Evolutionary conservation across 495 filamentous ascomycete species (phyloP), one percentile per base, ranked within the genome.

Genomic region (Trichodelitschia bisporula): DNA sequence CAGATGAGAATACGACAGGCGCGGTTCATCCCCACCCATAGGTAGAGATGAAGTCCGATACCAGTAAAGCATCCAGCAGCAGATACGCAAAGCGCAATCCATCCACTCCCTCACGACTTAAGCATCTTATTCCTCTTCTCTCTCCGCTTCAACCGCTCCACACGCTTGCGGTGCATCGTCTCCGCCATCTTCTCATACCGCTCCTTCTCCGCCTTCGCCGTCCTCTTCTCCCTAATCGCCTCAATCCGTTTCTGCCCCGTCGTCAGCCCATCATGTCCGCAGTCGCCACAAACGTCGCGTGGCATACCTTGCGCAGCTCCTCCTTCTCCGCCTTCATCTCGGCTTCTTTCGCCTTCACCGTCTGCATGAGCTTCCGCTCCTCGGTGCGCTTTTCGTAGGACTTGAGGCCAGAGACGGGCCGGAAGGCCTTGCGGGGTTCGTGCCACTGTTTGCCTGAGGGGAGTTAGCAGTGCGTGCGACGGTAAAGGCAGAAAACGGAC

Each of bases 111-210:
- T 83, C 59, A 92, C 31, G 79, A 89, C 51, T 83, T 92, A 42
- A 95, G 51, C 42, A 89, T 54, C 58, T 93, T 95, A 53, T 95
- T 99, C 49, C 86, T 68, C 68, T 93, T 95, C 62, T 95, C 86
- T 48, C 78, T 69, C 47, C 82, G 63, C 69, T 77, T 91, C 50
- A 91, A 44, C 37, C 86, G 64, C 54, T 97, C 86, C 15, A 97
- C 72, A 38, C 82, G 59, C 61, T 92, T 93, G 48, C 59, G 66
- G 49, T 95, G 86, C 86, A 97, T 95, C 57, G 80, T 93, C 53
- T 84, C 76, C 18, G 77, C 86, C 69, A 97, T 68, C 58, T 79
- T 82, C 54, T 82, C 79, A 47, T 77, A 95, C 23, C 89, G 64
- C 38, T 74, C 79, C 54, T 80, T 86, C 58, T 97, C 86, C 43